These are phyloP conservation scores for Talaromyces sp. DNA, from an alignment of 2,329 filamentous ascomycete species.

Conservation along the genomic window DNA sequence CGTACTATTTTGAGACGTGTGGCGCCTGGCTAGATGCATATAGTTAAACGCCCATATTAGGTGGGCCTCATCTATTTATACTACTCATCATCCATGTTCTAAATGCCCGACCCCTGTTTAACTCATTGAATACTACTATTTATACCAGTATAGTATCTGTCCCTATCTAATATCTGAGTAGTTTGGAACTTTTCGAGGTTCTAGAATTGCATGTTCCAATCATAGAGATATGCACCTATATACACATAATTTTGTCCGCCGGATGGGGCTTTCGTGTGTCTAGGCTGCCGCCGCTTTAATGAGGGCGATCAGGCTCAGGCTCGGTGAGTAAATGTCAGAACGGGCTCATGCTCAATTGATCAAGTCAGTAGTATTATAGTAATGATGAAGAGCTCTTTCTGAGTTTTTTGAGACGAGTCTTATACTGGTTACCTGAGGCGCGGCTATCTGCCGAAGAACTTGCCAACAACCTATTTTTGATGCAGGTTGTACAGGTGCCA, in stretches of 20 bases:
- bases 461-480: too few relatives aligned
- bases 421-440: too few relatives aligned
- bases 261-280: neutral
- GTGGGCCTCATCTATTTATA: constrained; percentile 1
- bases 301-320: neutral
- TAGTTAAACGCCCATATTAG: neutral
- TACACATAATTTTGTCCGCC: neutral
- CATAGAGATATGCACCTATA: neutral
- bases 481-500: too few relatives aligned
- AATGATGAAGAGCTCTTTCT: too few relatives aligned
- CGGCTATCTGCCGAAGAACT: too few relatives aligned
- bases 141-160: neutral
- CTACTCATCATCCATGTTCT: neutral
- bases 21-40: too few relatives aligned
- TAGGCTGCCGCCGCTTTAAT: neutral
- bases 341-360: neutral
- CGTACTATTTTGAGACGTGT: neutral
- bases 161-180: neutral
- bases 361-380: too few relatives aligned
- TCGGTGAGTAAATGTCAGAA: neutral
- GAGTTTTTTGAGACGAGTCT: too few relatives aligned
- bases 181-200: too few relatives aligned
- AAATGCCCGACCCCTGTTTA: too few relatives aligned
- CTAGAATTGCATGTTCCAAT: too few relatives aligned
- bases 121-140: too few relatives aligned